phyloP scores from a whole-genome alignment of 2,329 filamentous ascomycete genomes.

The Talaromyces sp. region DNA sequence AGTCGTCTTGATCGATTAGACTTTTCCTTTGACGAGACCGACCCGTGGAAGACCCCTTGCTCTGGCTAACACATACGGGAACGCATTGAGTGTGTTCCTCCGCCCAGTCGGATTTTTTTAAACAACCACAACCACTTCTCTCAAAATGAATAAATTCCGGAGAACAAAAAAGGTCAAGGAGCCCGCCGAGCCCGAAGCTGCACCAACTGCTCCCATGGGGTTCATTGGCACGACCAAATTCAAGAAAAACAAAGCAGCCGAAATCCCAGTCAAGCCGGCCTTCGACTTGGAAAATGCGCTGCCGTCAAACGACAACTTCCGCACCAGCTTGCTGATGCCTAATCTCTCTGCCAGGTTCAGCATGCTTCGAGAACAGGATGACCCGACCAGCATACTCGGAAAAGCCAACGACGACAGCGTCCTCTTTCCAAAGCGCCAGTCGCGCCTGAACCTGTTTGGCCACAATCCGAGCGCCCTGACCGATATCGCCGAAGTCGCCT shows the following conservation, averaged over 20 bases:
- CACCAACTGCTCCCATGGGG: conserved; percentile 24
- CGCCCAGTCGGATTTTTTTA: not conserved
- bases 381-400: conserved; percentile 79
- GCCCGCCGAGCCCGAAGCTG: conserved; percentile 44
- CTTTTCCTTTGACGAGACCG: not conserved
- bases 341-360: conserved; percentile 92
- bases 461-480: conserved; percentile 56
- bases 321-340: conserved; percentile 93
- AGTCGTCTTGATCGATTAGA: not conserved
- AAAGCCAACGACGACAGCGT: conserved; percentile 96
- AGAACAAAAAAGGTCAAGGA: conserved; percentile 35
- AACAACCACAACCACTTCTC: not conserved
- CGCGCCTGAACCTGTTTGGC: conserved; percentile 68
- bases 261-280: conserved; percentile 45
- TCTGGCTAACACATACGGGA: not conserved
- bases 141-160: conserved; percentile 36
- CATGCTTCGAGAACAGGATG: conserved; percentile 92
- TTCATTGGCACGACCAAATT: conserved; percentile 26
- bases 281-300: conserved; percentile 65
- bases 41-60: too few relatives aligned
- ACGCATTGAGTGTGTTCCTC: not conserved
- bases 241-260: conserved; percentile 49
- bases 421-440: conserved; percentile 73
- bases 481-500: conserved; percentile 89
- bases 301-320: conserved; percentile 81